Percentiles rank a stretch among this genome's conserved stretches.
Conservation (phyloP, 345 rosid species). For the Hevea brasiliensis region DNA sequence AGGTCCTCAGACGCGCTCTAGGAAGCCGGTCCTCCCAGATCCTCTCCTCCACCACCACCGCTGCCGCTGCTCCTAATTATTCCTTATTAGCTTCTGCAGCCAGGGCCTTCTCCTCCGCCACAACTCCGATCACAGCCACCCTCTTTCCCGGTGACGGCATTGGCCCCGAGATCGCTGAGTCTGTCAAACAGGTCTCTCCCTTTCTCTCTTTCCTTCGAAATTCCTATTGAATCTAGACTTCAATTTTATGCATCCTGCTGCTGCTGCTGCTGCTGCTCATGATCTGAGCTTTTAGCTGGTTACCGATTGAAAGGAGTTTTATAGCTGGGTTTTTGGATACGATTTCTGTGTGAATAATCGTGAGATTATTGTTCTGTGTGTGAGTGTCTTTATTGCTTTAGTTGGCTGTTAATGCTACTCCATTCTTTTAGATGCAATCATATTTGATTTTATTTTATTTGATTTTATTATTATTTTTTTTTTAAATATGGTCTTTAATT, state of each 20-base stretch:
- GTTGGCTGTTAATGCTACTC: no score
- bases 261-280: background rate
- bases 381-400: no score
- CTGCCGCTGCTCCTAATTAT: slow-evolving; percentile 25
- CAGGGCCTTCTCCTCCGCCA: slow-evolving; percentile 56
- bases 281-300: background rate
- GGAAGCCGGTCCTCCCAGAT: slow-evolving; percentile 31
- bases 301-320: background rate
- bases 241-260: no score
- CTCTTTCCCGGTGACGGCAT: slow-evolving; percentile 98
- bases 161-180: slow-evolving; percentile 98
- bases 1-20: slow-evolving; percentile 44
- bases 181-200: slow-evolving; percentile 73
- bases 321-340: no score
- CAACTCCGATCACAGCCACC: slow-evolving; percentile 73
- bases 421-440: no score
- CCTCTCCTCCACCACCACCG: slow-evolving; percentile 38
- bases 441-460: no score
- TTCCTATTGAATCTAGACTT: background rate
- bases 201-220: background rate
- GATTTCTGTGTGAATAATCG: background rate
- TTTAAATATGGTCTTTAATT: no score
- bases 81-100: slow-evolving; percentile 23
- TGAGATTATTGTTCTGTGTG: no score
- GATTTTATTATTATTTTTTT: no score